Conservation (phyloP, 257 asterid species). For the Rubia yunnanensis region DNA sequence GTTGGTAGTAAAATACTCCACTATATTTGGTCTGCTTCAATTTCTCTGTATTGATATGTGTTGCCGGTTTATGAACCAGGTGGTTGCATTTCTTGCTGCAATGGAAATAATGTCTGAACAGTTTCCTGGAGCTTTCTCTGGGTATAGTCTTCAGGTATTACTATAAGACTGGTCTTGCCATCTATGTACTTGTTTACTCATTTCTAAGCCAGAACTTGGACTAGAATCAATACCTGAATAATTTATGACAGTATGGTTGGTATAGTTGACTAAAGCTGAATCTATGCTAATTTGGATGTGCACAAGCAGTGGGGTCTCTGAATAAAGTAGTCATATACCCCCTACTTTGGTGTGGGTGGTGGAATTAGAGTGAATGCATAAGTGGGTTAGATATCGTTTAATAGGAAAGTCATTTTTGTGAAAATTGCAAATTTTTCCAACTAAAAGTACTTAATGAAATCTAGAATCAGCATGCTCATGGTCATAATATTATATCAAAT, state of each 20-base stretch:
- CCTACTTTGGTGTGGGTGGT: background rate
- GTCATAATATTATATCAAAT: background rate
- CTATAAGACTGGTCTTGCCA: constrained; percentile 5
- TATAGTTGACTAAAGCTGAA: background rate
- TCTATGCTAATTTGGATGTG: background rate
- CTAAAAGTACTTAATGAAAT: background rate
- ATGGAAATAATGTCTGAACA: constrained; percentile 87
- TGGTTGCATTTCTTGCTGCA: constrained; percentile 95
- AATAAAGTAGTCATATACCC: background rate
- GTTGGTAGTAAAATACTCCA: background rate
- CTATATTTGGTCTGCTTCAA: background rate
- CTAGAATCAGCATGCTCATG: background rate
- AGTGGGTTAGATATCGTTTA: background rate
- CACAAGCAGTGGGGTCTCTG: background rate
- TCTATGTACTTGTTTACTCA: too few relatives aligned
- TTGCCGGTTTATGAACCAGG: constrained; percentile 32
- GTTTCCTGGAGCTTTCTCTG: constrained; percentile 96
- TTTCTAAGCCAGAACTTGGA: background rate
- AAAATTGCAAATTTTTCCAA: background rate
- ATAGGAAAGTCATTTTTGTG: background rate
- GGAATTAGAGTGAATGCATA: background rate
- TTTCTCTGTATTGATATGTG: constrained; percentile 3
- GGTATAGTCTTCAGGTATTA: constrained; percentile 67
- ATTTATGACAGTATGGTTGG: background rate
- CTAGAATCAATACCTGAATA: background rate